phyloP scores from a whole-genome alignment of 164 flowering plant species.

The Magnolia kwangsiensis region DNA sequence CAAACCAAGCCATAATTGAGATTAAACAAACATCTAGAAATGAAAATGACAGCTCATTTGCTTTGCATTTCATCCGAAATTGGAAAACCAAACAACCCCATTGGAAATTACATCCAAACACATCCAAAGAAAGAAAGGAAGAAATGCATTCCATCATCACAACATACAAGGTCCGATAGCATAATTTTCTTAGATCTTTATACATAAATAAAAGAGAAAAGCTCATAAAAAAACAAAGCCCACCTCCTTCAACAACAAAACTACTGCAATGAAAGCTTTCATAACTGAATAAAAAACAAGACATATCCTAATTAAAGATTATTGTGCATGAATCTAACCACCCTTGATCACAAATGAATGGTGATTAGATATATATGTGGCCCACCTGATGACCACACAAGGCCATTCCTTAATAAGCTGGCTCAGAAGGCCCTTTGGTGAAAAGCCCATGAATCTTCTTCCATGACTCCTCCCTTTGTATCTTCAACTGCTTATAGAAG shows the following conservation, averaged over 20 bases:
- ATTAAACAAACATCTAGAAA: too few species aligned
- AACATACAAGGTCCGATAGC: too few species aligned
- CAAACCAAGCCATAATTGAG: too few species aligned
- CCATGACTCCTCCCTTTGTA: constrained; percentile 78
- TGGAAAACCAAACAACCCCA: too few species aligned
- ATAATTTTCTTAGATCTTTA: neutral
- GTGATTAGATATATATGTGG: neutral
- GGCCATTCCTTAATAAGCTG: neutral
- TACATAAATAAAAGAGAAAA: neutral
- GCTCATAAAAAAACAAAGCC: neutral
- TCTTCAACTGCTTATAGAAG: constrained; percentile 75
- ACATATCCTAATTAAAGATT: neutral
- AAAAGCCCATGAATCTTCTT: constrained; percentile 54
- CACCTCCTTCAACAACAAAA: neutral
- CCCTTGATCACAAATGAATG: neutral
- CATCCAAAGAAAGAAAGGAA: neutral
- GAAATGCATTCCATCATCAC: neutral
- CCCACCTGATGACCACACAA: neutral
- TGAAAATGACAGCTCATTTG: too few species aligned
- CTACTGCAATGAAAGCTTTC: neutral
- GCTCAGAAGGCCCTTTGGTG: constrained; percentile 44
- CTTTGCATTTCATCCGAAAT: too few species aligned
- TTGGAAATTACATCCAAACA: too few species aligned
- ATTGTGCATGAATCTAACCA: neutral
- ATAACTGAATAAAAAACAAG: neutral